phyloP scores from a whole-genome alignment of 805 yeast species.

The Sporopachydermia lactativora region DNA sequence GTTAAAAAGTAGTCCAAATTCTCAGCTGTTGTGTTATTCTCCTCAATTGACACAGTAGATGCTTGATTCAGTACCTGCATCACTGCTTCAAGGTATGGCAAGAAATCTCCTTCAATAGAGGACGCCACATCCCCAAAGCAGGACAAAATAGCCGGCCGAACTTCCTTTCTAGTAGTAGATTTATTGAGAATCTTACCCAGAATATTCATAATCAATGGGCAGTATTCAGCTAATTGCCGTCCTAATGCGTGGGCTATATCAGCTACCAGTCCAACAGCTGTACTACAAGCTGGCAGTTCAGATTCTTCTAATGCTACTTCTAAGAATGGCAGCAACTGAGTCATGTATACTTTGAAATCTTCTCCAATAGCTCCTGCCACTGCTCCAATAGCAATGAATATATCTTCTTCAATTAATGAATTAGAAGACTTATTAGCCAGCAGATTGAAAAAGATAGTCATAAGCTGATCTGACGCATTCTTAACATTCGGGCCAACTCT shows the following conservation, averaged over 20 bases:
- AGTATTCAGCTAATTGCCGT: constrained; percentile 53
- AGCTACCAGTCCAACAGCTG: constrained; percentile 91
- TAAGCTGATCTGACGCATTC: constrained; percentile 66
- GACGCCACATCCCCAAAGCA: constrained; percentile 95
- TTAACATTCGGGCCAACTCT: constrained; percentile 55
- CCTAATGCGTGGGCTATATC: constrained; percentile 89
- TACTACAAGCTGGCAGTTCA: constrained; percentile 70
- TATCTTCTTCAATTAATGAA: constrained; percentile 84
- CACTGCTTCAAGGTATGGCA: constrained; percentile 64
- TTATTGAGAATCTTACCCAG: constrained; percentile 62
- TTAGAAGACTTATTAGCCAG: constrained; percentile 49
- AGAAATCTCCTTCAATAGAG: constrained; percentile 65
- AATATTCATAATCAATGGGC: constrained; percentile 69
- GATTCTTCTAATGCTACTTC: constrained; percentile 67
- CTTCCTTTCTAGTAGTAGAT: constrained; percentile 57
- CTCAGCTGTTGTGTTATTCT: constrained; percentile 47
- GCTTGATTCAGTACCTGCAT: constrained; percentile 47
- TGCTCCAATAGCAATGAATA: constrained; percentile 83
- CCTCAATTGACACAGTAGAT: constrained; percentile 13
- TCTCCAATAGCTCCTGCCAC: constrained; percentile 70
- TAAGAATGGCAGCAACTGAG: constrained; percentile 70
- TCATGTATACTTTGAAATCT: constrained; percentile 63
- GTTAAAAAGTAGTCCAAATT: constrained; percentile 58
- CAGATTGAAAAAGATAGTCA: constrained; percentile 69
- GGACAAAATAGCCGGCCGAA: constrained; percentile 78